Evolutionary conservation across 2,329 filamentous ascomycete genomes (phyloP).

Genomic region (Ophiocordyceps polyrhachis-furcata): DNA sequence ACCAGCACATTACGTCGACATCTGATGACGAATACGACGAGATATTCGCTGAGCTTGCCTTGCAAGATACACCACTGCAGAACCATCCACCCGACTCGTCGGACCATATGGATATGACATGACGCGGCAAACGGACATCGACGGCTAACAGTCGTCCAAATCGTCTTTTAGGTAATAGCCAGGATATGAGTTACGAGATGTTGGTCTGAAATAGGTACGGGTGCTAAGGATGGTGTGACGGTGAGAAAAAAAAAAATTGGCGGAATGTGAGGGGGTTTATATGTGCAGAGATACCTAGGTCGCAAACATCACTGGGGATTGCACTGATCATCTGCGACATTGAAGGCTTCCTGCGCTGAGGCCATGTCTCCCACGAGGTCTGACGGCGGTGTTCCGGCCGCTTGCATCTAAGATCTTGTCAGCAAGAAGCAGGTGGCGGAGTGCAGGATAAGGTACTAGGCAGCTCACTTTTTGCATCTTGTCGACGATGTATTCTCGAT

Average conservation of each 20-base stretch:
- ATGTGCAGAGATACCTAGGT: conserved; percentile 5
- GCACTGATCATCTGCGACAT: conserved; percentile 41
- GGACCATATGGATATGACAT: conserved; percentile 27
- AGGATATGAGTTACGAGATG: not conserved
- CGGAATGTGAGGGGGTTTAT: conserved; percentile 7
- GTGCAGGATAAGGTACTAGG: not conserved
- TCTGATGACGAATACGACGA: conserved; percentile 43
- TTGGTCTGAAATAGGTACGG: not conserved
- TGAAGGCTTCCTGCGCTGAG: conserved; percentile 55
- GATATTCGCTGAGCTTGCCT: conserved; percentile 30
- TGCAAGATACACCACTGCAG: conserved; percentile 10
- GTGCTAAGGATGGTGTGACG: not conserved
- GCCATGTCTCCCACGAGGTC: conserved; percentile 85
- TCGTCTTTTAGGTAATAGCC: not conserved
- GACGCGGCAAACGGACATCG: not conserved
- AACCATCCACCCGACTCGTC: conserved; percentile 7
- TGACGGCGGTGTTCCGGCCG: conserved; percentile 70
- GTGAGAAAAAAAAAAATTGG: not conserved
- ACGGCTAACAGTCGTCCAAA: not conserved
- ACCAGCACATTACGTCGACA: conserved; percentile 12
- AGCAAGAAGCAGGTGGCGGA: not conserved
- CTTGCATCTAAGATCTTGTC: conserved; percentile 65
- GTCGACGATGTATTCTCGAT: conserved; percentile 87
- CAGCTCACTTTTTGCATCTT: conserved; percentile 80
- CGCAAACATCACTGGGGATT: conserved; percentile 33